These are phyloP conservation scores for Annulohypoxylon nitens DNA, from an alignment of 495 filamentous ascomycete genomes.

Conservation along the genomic window DNA sequence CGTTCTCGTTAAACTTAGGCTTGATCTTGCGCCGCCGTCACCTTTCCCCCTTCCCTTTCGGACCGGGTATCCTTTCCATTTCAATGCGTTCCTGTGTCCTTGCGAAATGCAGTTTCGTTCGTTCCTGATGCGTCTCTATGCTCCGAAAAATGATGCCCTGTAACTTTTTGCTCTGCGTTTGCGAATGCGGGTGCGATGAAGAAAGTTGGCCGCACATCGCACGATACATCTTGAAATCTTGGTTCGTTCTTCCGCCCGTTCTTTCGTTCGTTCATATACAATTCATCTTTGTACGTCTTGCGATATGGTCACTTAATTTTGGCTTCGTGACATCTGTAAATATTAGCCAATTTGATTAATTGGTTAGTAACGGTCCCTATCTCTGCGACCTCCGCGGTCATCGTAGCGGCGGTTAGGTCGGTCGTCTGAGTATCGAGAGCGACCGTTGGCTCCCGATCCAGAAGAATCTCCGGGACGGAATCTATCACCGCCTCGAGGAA, in stretches of 20 bases:
- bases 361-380: conserved; percentile 15
- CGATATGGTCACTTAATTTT: neutral
- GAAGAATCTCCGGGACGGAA: conserved; percentile 45
- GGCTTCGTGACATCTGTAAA: neutral
- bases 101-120: conserved; percentile 26
- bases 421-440: conserved; percentile 34
- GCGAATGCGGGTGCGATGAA: conserved; percentile 2
- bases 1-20: neutral
- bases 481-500: conserved; percentile 50
- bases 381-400: neutral
- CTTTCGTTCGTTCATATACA: conserved; percentile 28
- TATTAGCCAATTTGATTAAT: neutral
- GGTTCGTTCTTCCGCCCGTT: too few relatives aligned
- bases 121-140: conserved; percentile 24
- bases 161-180: conserved; percentile 14
- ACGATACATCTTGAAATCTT: neutral
- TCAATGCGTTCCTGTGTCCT: conserved; percentile 35
- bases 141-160: conserved; percentile 34
- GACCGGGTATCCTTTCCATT: conserved; percentile 37
- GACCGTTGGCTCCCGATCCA: conserved; percentile 34
- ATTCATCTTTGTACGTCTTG: neutral
- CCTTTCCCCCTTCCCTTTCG: neutral
- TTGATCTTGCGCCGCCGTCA: neutral
- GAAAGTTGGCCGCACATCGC: neutral
- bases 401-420: conserved; percentile 30